Conservation (phyloP, 495 filamentous ascomycete genomes). For the Penicillium canescens region DNA sequence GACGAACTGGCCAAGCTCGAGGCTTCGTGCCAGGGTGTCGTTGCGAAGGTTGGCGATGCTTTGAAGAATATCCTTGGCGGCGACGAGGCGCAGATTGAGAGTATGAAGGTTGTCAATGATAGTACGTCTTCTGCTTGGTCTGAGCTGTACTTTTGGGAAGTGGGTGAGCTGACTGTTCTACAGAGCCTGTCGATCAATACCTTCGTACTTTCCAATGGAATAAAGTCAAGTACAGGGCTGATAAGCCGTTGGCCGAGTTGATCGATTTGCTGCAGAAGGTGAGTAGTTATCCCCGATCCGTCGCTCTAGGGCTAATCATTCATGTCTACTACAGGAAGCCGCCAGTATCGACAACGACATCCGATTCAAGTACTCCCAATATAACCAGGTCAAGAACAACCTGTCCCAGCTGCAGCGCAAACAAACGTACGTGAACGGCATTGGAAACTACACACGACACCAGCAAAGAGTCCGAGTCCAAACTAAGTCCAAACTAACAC, state of each 20-base stretch:
- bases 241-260: slow-evolving; percentile 82
- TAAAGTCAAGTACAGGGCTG: slow-evolving; percentile 91
- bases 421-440: slow-evolving; percentile 64
- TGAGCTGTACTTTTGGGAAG: not conserved
- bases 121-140: slow-evolving; percentile 58
- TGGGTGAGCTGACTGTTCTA: slow-evolving; percentile 7
- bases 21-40: slow-evolving; percentile 73
- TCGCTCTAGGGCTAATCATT: not conserved
- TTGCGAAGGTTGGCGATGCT: slow-evolving; percentile 85
- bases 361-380: slow-evolving; percentile 87
- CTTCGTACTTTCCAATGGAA: slow-evolving; percentile 90
- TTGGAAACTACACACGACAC: not conserved
- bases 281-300: not conserved
- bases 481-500: slow-evolving; percentile 20
- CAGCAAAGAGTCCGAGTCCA: not conserved
- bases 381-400: slow-evolving; percentile 84
- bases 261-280: slow-evolving; percentile 87
- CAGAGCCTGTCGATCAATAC: slow-evolving; percentile 93
- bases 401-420: slow-evolving; percentile 78
- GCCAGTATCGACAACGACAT: slow-evolving; percentile 90
- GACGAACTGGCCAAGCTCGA: slow-evolving; percentile 93
- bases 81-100: slow-evolving; percentile 75
- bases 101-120: slow-evolving; percentile 94
- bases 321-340: slow-evolving; percentile 61
- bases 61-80: slow-evolving; percentile 76